phyloP scores from a whole-genome alignment of 352 stramenopile genomes.

The Pythium scleroteichum region DNA sequence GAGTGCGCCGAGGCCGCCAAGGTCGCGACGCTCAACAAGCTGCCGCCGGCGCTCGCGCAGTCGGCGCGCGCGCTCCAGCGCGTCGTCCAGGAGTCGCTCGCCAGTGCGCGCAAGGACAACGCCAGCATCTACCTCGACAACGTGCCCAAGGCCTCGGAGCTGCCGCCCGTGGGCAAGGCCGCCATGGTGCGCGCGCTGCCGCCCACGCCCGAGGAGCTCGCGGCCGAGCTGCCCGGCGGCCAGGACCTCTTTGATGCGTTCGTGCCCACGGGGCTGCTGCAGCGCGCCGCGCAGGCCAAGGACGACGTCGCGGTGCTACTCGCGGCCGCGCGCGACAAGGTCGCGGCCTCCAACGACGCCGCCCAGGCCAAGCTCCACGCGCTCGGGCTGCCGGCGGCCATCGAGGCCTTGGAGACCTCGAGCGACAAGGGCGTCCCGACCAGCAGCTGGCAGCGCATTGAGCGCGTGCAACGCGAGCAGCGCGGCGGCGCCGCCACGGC shows the following conservation, averaged over 20 bases:
- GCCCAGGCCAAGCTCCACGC: slow-evolving; percentile 51
- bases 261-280: slow-evolving; percentile 54
- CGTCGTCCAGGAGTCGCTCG: slow-evolving; percentile 57
- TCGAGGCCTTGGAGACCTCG: slow-evolving; percentile 76
- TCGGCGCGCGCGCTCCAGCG: slow-evolving; percentile 57
- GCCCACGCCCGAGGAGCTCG: slow-evolving; percentile 50
- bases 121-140: slow-evolving; percentile 82
- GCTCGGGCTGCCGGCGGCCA: slow-evolving; percentile 71
- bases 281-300: slow-evolving; percentile 47
- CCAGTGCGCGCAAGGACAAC: slow-evolving; percentile 75
- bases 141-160: slow-evolving; percentile 52
- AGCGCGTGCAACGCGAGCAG: slow-evolving; percentile 42
- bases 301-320: slow-evolving; percentile 53
- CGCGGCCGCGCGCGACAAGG: slow-evolving; percentile 37
- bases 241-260: slow-evolving; percentile 75
- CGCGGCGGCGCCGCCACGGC: slow-evolving; percentile 14
- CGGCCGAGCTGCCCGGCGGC: slow-evolving; percentile 45
- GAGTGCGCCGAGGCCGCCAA: slow-evolving; percentile 63
- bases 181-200: slow-evolving; percentile 65
- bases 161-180: slow-evolving; percentile 60
- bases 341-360: slow-evolving; percentile 49
- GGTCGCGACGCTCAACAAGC: slow-evolving; percentile 57
- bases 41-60: slow-evolving; percentile 54
- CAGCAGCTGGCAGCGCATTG: slow-evolving; percentile 57
- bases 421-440: slow-evolving; percentile 55